Conservation (phyloP, 2,329 filamentous ascomycete genomes). For the Aspergillus pseudonomiae region DNA sequence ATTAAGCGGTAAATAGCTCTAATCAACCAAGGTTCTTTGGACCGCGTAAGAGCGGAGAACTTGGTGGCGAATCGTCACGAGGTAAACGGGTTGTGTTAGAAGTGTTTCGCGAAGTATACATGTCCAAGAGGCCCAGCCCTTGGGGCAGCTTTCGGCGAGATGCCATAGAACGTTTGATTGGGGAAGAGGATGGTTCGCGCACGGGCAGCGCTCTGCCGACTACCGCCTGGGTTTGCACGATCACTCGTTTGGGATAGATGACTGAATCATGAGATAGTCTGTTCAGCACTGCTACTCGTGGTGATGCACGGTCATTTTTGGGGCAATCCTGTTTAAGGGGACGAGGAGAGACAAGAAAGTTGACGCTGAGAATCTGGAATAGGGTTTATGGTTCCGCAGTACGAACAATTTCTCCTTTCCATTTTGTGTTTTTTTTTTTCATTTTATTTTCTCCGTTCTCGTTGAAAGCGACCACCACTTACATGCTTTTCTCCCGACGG, state of each 20-base stretch:
- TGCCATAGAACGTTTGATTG: conserved; percentile 28
- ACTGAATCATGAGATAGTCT: conserved; percentile 22
- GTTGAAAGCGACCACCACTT: conserved; percentile 10
- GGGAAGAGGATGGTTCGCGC: conserved; percentile 23
- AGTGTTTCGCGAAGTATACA: conserved; percentile 24
- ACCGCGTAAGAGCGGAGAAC: conserved; percentile 31
- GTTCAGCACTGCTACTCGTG: conserved; percentile 20
- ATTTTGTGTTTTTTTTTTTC: not conserved
- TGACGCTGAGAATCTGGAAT: conserved; percentile 12
- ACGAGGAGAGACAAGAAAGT: not conserved
- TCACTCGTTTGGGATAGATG: conserved; percentile 22
- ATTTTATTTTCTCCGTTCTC: not conserved
- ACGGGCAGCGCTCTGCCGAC: conserved; percentile 27
- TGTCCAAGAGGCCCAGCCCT: conserved; percentile 30
- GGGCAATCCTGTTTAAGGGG: conserved; percentile 12
- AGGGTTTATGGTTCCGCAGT: conserved; percentile 13
- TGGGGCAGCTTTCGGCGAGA: conserved; percentile 33
- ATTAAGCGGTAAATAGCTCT: conserved; percentile 63
- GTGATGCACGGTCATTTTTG: conserved; percentile 19
- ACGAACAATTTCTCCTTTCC: conserved; percentile 7
- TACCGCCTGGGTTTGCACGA: conserved; percentile 23
- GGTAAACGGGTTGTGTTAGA: conserved; percentile 20
- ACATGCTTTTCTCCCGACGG: conserved; percentile 1
- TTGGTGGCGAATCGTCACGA: conserved; percentile 32
- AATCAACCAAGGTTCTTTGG: conserved; percentile 21